Base-by-base conservation (phyloP, 192 early-diverging fungal genomes). In the Coemansia sp. region DNA sequence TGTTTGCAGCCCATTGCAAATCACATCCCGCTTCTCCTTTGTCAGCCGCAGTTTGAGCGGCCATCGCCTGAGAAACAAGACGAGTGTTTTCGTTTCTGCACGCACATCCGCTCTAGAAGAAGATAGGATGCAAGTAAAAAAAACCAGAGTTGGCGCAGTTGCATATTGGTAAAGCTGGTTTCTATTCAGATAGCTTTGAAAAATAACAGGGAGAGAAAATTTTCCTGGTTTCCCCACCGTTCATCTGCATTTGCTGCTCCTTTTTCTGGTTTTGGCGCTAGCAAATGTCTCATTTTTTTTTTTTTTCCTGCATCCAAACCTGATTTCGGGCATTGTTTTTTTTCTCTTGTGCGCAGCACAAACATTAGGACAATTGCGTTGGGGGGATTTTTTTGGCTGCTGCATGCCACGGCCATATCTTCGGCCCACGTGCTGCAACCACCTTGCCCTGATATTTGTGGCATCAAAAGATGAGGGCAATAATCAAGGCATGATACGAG, bases 381-480 rank as follows among this genome's bases (percentile, higher is more conserved):
- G 27, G 27, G 55, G 32, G 55, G 55, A 34, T n/a, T 30, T 37
- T 5, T 20, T 35, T 39, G 12, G 12, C 34, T 22, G 56, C 13
- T 39, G 34, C 35, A 22, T 38, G 58, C 15, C 13, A 13, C 58
- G 58, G 58, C 58, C 58, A 59, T 59, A 59, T 59, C n/a, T 59
- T 59, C 58, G 58, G 58, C 58, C 34, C 58, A 59, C 58, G 58
- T 59, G 58, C 35, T 20, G 13, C 55, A 8, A 32, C 24, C 22
- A 27, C 55, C 12, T 5, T 55, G 52, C 55, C 32, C 55, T 16
- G 29, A 30, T 15, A 10, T 11, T 58, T 27, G 30, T 11, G 24
- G 24, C 24, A 55, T 34, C 52, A 55, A 55, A 16, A 16, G 55
- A 30, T 30, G 55, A 58, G 55, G 32, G 4, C 15, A n/a, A 15